phyloP scores from a whole-genome alignment of 495 filamentous ascomycete genomes.

The Aspergillus saccharolyticus region DNA sequence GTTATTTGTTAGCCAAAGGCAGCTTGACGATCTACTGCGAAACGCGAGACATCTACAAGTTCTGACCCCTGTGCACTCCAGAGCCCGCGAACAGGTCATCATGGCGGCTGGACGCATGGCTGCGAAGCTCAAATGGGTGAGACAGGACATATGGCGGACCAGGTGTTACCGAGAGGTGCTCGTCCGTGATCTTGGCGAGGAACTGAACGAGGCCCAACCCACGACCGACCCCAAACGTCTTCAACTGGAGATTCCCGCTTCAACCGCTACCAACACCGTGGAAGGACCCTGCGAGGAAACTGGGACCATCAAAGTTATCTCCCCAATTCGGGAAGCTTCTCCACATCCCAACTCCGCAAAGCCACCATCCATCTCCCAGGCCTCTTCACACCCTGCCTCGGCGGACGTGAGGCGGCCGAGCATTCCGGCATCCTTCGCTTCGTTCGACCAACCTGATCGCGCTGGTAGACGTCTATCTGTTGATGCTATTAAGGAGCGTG shows the following conservation, averaged over 20 bases:
- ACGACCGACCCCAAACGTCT: constrained; percentile 18
- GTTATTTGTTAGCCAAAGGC: constrained; percentile 62
- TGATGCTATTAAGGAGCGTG: constrained; percentile 24
- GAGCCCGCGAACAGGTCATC: constrained; percentile 80
- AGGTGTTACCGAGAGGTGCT: constrained; percentile 90
- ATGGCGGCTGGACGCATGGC: constrained; percentile 79
- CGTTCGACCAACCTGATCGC: constrained; percentile 23
- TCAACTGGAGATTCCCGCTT: constrained; percentile 18
- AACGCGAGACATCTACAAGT: constrained; percentile 93
- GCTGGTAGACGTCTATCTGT: constrained; percentile 29
- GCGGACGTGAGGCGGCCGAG: constrained; percentile 35
- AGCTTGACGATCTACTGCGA: constrained; percentile 74
- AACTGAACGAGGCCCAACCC: constrained; percentile 31
- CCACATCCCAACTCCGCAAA: constrained; percentile 1
- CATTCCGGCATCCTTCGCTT: constrained; percentile 31
- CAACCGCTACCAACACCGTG: constrained; percentile 1
- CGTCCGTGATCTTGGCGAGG: constrained; percentile 76
- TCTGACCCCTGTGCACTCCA: constrained; percentile 79
- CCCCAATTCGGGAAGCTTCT: constrained; percentile 11
- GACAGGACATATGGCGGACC: constrained; percentile 89
- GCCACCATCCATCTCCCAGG: constrained; percentile 11
- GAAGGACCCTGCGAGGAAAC: neutral
- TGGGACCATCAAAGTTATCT: constrained; percentile 8
- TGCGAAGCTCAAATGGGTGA: constrained; percentile 85
- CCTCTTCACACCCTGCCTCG: constrained; percentile 18